Base-by-base conservation (phyloP, 1,284 basidiomycete species). In the Ustilago shanxiensis region DNA sequence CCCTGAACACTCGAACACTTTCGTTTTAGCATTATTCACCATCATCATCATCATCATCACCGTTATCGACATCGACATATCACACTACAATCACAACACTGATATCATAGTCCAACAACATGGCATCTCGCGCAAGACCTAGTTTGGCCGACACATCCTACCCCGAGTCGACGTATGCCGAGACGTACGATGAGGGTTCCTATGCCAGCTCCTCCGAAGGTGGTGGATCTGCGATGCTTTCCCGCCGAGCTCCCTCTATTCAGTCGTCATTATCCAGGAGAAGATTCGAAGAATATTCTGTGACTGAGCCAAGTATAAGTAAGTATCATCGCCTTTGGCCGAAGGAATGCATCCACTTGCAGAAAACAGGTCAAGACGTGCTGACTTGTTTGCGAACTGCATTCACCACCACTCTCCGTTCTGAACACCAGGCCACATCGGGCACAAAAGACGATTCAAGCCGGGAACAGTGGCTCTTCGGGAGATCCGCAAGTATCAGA, bases 381-480 rank as follows among this genome's bases (percentile, higher is more conserved):
- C n/a, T n/a, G n/a, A n/a, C n/a, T n/a, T n/a, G n/a, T n/a, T n/a
- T n/a, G n/a, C n/a, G n/a, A n/a, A n/a, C n/a, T n/a, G n/a, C n/a
- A n/a, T n/a, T n/a, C n/a, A n/a, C n/a, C n/a, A n/a, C n/a, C n/a
- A n/a, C n/a, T n/a, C n/a, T n/a, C n/a, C n/a, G n/a, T n/a, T n/a
- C n/a, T n/a, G n/a, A n/a, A n/a, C n/a, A 35, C 26, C 68, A 76
- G 73, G 73, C 24, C 65, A 71, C 26, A 50, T 76, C 2, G 68
- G 53, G 2, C 54, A 69, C 31, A 82, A 78, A 58, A 72, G 61
- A 13, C 72, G 83, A 22, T 83, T 81, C 66, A 75, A 77, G 50
- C 84, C 84, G 14, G 84, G 84, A 16, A 85, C 84, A 3, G 80
- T 84, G n/a, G 84, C 84, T 7, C 73, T 86, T 28, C 79, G 83